Evolutionary conservation across 257 asterid species (phyloP), one percentile per base, ranked within the genome.

Genomic region (Nicotiana noctiflora): DNA sequence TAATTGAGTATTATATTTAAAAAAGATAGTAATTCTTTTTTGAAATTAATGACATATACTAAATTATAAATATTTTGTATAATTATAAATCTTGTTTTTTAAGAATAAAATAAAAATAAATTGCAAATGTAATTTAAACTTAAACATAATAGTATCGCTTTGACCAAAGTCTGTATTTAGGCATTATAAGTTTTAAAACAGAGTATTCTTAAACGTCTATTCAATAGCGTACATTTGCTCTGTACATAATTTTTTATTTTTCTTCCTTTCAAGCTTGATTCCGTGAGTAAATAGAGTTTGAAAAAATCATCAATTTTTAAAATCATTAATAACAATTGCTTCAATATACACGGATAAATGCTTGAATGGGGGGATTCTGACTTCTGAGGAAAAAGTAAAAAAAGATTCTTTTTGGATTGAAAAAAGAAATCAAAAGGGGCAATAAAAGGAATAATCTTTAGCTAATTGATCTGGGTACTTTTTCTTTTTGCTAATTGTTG

Each of bases 401-500:
- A 55, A 82, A 82, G 68, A 79, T 86, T 88, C 89, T 65, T 83
- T 83, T 79, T 1, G 46, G 51, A 83, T 67, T 82, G 19, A 77
- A 34, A 57, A 29, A 21, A 65, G 52, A 44, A 61, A 32, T 12
- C 31, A 53, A 53, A 56, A 80, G 65, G 56, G 55, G 34, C 46
- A 25, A 65, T 76, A 82, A 51, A 81, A 81, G 57, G 31, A 57
- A 67, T 15, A 76, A 53, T 81, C 61, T 74, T 74, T 60, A 80
- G 80, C 80, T 85, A 75, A 61, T 77, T 82, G 90, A 88, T 89
- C 91, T 74, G 91, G 84, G 88, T 59, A 13, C 52, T 83, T 76
- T 83, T 82, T 81, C 32, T 76, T 80, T 86, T 82, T 64, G 59
- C 79, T 63, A 62, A 57, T 82, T 51, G 62, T 64, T 82, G 88